A percentile compares a stretch with the other conserved stretches of the same genome.
phyloP scores from a whole-genome alignment of 257 asterid species.

The Capsicum rhomboideum region DNA sequence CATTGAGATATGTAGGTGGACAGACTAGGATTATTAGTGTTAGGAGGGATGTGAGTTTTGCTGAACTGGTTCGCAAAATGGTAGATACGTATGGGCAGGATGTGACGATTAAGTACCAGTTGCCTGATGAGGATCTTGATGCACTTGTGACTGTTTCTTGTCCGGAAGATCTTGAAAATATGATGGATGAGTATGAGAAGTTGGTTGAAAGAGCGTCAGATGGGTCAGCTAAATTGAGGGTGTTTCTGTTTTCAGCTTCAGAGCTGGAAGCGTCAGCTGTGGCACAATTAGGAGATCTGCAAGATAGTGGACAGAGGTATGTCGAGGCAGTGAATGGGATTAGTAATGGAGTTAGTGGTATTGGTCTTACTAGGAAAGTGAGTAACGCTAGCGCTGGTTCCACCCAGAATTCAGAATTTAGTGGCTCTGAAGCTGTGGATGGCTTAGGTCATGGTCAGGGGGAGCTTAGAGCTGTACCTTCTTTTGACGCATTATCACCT shows the following conservation, averaged over 20 bases:
- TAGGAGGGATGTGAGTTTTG: slow-evolving; percentile 50
- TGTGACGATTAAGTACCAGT: slow-evolving; percentile 80
- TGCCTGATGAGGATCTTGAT: slow-evolving; percentile 97
- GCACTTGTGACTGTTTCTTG: slow-evolving; percentile 92
- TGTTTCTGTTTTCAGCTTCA: slow-evolving; percentile 72
- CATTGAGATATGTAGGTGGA: slow-evolving; percentile 92
- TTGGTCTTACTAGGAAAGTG: slow-evolving; percentile 53
- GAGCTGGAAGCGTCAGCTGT: slow-evolving; percentile 50
- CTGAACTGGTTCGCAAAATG: slow-evolving; percentile 63
- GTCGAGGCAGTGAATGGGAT: slow-evolving; percentile 93
- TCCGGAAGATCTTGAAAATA: slow-evolving; percentile 90
- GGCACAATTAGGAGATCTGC: slow-evolving; percentile 47
- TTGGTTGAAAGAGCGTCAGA: slow-evolving; percentile 62
- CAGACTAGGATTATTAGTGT: slow-evolving; percentile 84
- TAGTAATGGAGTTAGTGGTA: slow-evolving; percentile 30
- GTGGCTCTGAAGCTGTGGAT: slow-evolving; percentile 59
- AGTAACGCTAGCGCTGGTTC: slow-evolving; percentile 66
- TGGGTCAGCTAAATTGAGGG: slow-evolving; percentile 85
- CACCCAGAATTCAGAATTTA: slow-evolving; percentile 56
- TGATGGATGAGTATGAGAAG: slow-evolving; percentile 97
- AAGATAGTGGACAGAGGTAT: slow-evolving; percentile 71
- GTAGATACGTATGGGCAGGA: slow-evolving; percentile 42
- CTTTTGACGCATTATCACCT: slow-evolving; percentile 41
- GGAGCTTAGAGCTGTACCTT: slow-evolving; percentile 39
- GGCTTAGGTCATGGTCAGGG: slow-evolving; percentile 29